A percentile compares a stretch with the other conserved stretches of the same genome.
Conservation (phyloP, 2,329 filamentous ascomycete species). For the Exophiala phaeomuriformis region DNA sequence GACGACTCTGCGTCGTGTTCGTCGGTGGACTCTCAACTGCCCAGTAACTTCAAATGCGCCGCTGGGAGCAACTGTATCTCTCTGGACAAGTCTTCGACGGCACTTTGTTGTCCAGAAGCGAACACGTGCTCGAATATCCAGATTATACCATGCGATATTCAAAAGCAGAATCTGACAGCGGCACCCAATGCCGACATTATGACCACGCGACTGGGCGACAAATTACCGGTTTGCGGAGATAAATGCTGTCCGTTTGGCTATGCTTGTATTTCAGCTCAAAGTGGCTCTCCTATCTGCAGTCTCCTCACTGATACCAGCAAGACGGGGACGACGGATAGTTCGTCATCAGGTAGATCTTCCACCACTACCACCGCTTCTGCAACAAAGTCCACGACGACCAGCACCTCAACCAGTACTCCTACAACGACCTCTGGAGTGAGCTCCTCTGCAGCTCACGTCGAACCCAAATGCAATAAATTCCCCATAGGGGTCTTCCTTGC, state of each 20-base stretch:
- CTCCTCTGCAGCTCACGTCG: constrained; percentile 22
- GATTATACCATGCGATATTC: constrained; percentile 39
- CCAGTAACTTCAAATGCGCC: constrained; percentile 40
- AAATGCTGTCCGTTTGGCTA: constrained; percentile 44
- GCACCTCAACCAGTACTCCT: constrained; percentile 16
- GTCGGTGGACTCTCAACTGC: constrained; percentile 35
- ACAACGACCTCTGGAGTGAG: constrained; percentile 21
- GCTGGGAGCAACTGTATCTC: constrained; percentile 36
- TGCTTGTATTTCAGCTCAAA: constrained; percentile 30
- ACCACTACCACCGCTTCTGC: constrained; percentile 13
- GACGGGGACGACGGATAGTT: constrained; percentile 20
- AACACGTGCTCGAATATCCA: constrained; percentile 37
- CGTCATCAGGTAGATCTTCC: constrained; percentile 21
- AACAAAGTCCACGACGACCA: constrained; percentile 16
- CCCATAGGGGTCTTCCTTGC: constrained; percentile 37
- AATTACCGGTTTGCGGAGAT: constrained; percentile 37
- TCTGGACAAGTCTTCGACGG: constrained; percentile 37
- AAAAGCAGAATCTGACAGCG: constrained; percentile 36
- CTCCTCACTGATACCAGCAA: constrained; percentile 22
- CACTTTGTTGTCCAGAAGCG: constrained; percentile 42
- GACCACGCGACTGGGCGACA: constrained; percentile 37
- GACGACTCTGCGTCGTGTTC: constrained; percentile 23
- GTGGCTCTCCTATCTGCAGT: constrained; percentile 14
- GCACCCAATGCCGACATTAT: constrained; percentile 36
- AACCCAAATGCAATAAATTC: constrained; percentile 34